Percentiles rank a stretch among this genome's conserved stretches.
Conservation (phyloP, 176 grass and related monocot species). For the Rhipidocladum racemiflorum region DNA sequence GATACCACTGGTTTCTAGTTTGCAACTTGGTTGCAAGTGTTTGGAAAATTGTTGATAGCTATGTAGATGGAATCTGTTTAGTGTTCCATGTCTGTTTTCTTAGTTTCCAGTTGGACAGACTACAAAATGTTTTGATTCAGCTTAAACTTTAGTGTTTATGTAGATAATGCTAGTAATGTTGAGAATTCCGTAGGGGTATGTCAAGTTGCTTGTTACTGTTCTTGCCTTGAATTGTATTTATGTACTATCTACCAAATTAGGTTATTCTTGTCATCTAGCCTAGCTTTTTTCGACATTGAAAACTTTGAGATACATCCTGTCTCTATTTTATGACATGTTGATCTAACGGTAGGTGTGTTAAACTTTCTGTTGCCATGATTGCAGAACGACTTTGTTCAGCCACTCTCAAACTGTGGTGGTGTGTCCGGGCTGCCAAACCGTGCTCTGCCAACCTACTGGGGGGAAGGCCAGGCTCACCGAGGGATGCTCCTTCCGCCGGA, state of each 20-base stretch:
- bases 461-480: conserved; percentile 58
- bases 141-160: background rate
- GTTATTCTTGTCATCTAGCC: background rate
- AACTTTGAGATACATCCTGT: background rate
- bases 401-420: conserved; percentile 65
- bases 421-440: conserved; percentile 49
- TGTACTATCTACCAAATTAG: background rate
- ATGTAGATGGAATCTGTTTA: background rate
- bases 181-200: background rate
- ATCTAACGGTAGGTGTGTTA: background rate
- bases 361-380: background rate
- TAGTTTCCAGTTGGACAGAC: background rate
- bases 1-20: background rate
- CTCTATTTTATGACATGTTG: background rate
- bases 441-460: conserved; percentile 63
- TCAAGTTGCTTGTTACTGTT: background rate
- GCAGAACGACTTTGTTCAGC: conserved; percentile 66
- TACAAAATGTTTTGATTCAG: too few species aligned
- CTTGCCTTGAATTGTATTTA: background rate
- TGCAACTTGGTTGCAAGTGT: too few species aligned
- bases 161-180: background rate
- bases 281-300: background rate
- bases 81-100: background rate
- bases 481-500: conserved; percentile 66
- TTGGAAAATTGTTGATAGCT: background rate